Percentiles rank a stretch among this genome's conserved stretches.
Evolutionary conservation across 495 filamentous ascomycete genomes (phyloP).

Genomic region (Haplographium delicatum): DNA sequence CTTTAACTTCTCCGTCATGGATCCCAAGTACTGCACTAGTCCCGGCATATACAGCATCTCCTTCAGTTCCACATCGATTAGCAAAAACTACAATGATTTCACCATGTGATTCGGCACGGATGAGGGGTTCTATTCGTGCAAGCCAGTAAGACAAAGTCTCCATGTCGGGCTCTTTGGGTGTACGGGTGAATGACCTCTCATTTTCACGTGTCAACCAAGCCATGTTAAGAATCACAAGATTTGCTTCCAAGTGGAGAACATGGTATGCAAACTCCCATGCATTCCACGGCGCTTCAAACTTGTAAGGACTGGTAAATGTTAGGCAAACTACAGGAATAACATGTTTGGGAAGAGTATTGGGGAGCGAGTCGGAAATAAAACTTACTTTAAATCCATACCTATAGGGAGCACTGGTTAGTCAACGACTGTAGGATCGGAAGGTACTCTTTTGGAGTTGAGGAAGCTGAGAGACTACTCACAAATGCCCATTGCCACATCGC

Average conservation of each 20-base stretch:
- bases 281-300: slow-evolving; percentile 69
- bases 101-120: slow-evolving; percentile 47
- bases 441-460: no score
- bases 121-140: slow-evolving; percentile 70
- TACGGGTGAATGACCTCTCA: slow-evolving; percentile 36
- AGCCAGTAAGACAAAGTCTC: slow-evolving; percentile 88
- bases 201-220: slow-evolving; percentile 72
- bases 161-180: slow-evolving; percentile 55
- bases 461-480: slow-evolving; percentile 54
- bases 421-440: no score
- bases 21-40: slow-evolving; percentile 79
- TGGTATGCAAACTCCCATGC: slow-evolving; percentile 84
- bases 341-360: not conserved
- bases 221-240: slow-evolving; percentile 78
- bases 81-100: slow-evolving; percentile 77
- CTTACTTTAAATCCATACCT: slow-evolving; percentile 68
- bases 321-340: slow-evolving; percentile 2
- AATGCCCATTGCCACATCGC: slow-evolving; percentile 76
- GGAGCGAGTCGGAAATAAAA: not conserved
- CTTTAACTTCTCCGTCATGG: slow-evolving; percentile 55
- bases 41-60: slow-evolving; percentile 70
- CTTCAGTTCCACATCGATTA: slow-evolving; percentile 73
- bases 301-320: slow-evolving; percentile 50
- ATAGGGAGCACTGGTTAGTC: slow-evolving; percentile 9
- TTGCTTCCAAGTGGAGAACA: slow-evolving; percentile 57